Evolutionary conservation across 75 land plant genomes (phyloP).

Genomic region (Chamaecyparis obtusa): DNA sequence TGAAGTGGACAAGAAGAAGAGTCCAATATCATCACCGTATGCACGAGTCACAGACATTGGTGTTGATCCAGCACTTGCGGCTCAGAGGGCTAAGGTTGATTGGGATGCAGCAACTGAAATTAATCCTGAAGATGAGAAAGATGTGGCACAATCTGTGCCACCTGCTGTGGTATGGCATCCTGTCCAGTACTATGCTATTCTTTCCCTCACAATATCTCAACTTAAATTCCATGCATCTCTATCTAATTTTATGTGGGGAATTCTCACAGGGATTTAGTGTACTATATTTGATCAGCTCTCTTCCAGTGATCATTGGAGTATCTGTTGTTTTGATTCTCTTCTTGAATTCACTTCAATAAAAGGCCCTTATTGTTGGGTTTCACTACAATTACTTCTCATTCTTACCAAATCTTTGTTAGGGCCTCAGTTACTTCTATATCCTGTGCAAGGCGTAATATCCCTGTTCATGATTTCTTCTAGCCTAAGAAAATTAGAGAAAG

Average conservation of each 20-base stretch:
- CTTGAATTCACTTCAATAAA: constrained; percentile 83
- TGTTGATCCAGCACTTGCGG: constrained; percentile 74
- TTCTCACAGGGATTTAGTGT: constrained; percentile 83
- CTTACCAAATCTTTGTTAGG: neutral
- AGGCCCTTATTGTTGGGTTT: neutral
- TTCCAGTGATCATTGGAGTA: constrained; percentile 83
- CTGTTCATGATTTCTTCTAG: neutral
- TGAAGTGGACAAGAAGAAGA: constrained; percentile 33
- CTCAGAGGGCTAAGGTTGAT: constrained; percentile 77
- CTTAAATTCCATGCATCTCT: neutral
- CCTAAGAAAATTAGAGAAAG: neutral
- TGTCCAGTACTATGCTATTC: neutral
- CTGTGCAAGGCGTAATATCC: neutral
- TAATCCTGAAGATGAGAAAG: constrained; percentile 38
- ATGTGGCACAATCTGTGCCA: constrained; percentile 59
- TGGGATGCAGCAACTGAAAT: constrained; percentile 96
- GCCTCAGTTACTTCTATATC: neutral
- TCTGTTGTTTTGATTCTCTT: constrained; percentile 77
- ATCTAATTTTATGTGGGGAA: constrained; percentile 3
- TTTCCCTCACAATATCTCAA: neutral
- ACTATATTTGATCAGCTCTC: constrained; percentile 74
- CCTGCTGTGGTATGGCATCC: constrained; percentile 58
- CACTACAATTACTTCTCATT: no score
- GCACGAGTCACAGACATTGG: constrained; percentile 89
- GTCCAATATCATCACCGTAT: constrained; percentile 63